Base-by-base conservation (phyloP, 2,329 filamentous ascomycete genomes). In the Xylaria sp. region DNA sequence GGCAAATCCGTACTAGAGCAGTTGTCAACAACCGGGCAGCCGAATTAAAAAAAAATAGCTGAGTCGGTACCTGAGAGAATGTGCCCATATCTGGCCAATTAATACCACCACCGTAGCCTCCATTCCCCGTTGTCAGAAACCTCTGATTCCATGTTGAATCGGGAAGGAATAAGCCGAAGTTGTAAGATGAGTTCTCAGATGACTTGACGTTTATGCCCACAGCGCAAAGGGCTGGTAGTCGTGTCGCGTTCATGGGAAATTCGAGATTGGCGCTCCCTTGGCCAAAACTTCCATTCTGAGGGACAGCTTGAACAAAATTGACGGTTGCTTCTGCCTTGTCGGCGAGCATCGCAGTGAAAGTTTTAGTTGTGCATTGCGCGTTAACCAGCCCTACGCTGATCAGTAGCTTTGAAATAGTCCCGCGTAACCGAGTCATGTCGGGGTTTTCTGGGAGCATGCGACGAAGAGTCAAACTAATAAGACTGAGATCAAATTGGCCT, bases 31-130 rank as follows among this genome's bases (percentile, higher is more conserved):
- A 44, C n/a, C 10, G 3, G 8, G n/a, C 2, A 13, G 5, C 18
- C 7, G 28, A 41, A 6, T 13, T 0, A 56, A 13, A 23, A 34
- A 37, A 1, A 20, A 0, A 46, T 15, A n/a, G n/a, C n/a, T 5
- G 15, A 15, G 12, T 8, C n/a, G 48, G 63, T 70, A 77, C 75
- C 10, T 78, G 76, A 6, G 75, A 73, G 23, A 77, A 73, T 6
- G 48, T 72, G 20, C 76, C 85, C 84, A 86, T 86, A 67, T 85
- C 84, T 2, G 70, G 72, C 77, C 77, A 78, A 50, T 78, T 78
- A 28, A 78, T 79, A 8, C 77, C 77, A n/a, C 77, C 77, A 9
- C 75, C 76, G 10, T 63, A 75, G 0, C 76, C 77, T 3, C 76
- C 76, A 67, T 78, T 78, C 2, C 77, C 77, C 1, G 74, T 75